Evolutionary conservation across 345 rosid genomes (phyloP).

Genomic region (Bretschneidera sinensis): DNA sequence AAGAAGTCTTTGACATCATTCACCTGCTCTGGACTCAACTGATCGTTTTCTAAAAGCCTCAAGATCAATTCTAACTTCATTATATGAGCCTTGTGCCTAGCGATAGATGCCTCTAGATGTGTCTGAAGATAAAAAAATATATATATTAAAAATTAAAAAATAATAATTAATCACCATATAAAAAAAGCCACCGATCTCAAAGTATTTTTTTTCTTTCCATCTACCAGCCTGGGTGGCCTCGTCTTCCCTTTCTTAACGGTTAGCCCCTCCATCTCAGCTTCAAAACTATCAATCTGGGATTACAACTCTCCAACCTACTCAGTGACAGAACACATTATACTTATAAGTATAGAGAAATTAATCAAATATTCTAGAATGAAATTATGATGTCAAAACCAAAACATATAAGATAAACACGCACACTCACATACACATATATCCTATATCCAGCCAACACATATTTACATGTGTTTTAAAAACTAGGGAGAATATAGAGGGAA

Average conservation of each 20-base stretch:
- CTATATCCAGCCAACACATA: too few species aligned
- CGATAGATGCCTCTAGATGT: slow-evolving; percentile 90
- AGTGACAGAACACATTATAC: slow-evolving; percentile 9
- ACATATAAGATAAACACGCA: too few species aligned
- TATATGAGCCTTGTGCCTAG: slow-evolving; percentile 93
- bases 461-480: too few species aligned
- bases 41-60: slow-evolving; percentile 97
- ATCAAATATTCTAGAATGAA: background rate
- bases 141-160: slow-evolving; percentile 16
- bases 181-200: slow-evolving; percentile 8
- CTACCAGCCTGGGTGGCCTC: slow-evolving; percentile 96
- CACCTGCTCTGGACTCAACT: slow-evolving; percentile 97
- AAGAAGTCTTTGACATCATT: slow-evolving; percentile 92
- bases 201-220: slow-evolving; percentile 14
- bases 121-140: slow-evolving; percentile 43
- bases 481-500: too few species aligned
- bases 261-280: slow-evolving; percentile 95
- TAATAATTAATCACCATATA: slow-evolving; percentile 10
- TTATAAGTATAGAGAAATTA: background rate
- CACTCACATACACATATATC: too few species aligned
- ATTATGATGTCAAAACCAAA: background rate
- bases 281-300: slow-evolving; percentile 90
- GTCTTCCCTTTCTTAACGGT: slow-evolving; percentile 97
- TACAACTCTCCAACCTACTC: slow-evolving; percentile 89
- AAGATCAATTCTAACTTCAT: slow-evolving; percentile 89